phyloP scores from a whole-genome alignment of 1,139 yeast genomes.

The Kodamaea arcana region DNA sequence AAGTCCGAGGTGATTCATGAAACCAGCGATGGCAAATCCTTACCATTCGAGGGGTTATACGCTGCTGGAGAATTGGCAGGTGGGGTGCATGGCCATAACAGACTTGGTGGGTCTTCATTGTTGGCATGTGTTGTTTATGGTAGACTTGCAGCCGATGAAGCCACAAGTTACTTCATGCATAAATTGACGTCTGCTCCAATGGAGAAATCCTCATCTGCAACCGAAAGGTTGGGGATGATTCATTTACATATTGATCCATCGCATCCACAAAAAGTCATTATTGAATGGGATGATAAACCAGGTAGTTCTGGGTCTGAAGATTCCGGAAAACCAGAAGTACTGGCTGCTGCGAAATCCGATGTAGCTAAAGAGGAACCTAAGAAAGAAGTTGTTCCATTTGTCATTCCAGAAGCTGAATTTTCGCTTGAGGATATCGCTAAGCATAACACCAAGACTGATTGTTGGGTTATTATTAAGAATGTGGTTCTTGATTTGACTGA shows the following conservation, averaged over 20 bases:
- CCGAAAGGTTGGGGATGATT: constrained; percentile 40
- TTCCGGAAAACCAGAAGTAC: not conserved
- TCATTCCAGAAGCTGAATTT: constrained; percentile 41
- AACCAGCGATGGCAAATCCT: constrained; percentile 20
- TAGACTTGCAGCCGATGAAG: constrained; percentile 53
- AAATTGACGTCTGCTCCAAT: constrained; percentile 19
- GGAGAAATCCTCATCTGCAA: constrained; percentile 13
- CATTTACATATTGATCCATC: constrained; percentile 45
- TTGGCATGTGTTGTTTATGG: constrained; percentile 84
- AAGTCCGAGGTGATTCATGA: constrained; percentile 51
- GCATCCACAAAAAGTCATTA: constrained; percentile 23
- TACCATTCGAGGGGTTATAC: constrained; percentile 55
- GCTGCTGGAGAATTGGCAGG: constrained; percentile 85
- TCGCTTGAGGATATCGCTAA: constrained; percentile 55
- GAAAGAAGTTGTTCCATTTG: constrained; percentile 17
- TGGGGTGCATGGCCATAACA: constrained; percentile 75
- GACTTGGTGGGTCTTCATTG: constrained; percentile 74
- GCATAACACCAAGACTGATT: constrained; percentile 59
- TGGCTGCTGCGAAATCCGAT: not conserved
- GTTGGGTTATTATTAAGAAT: constrained; percentile 87
- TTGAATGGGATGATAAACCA: constrained; percentile 22
- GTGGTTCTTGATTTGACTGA: constrained; percentile 80
- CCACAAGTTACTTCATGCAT: constrained; percentile 28
- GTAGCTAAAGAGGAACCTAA: constrained; percentile 1
- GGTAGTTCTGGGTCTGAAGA: not conserved